These are phyloP conservation scores for Galeopsis tetrahit DNA, from an alignment of 257 asterid genomes.

Conservation along the genomic window DNA sequence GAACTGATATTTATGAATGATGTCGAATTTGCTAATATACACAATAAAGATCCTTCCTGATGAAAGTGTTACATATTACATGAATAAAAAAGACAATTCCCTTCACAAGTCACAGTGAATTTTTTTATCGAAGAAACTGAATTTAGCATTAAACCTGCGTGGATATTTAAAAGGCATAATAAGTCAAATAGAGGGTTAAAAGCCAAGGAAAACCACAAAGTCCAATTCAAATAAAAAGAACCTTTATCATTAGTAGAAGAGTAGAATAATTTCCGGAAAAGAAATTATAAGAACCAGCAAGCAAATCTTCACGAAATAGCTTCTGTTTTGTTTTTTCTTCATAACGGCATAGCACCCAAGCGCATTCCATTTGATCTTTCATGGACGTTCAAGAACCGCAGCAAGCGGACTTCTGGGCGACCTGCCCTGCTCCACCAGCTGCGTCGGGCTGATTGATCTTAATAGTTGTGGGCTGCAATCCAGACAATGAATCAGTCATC, in stretches of 20 bases:
- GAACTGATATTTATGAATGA: not conserved
- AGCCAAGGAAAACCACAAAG: conserved; percentile 25
- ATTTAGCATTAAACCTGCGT: conserved; percentile 16
- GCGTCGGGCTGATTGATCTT: conserved; percentile 67
- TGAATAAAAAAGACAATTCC: conserved; percentile 5
- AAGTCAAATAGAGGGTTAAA: conserved; percentile 28
- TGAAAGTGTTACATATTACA: conserved; percentile 3
- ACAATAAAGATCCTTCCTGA: not conserved
- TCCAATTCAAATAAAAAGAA: conserved; percentile 37
- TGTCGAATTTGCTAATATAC: not conserved
- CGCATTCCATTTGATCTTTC: conserved; percentile 9
- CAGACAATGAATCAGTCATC: not conserved
- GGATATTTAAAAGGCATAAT: conserved; percentile 12
- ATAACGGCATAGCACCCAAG: conserved; percentile 9
- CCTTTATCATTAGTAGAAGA: conserved; percentile 47
- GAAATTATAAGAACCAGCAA: conserved; percentile 34
- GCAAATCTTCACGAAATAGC: conserved; percentile 39
- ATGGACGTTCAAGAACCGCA: conserved; percentile 61
- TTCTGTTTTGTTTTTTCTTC: conserved; percentile 10
- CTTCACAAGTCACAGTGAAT: conserved; percentile 3
- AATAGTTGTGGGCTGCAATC: conserved; percentile 69
- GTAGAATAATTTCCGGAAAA: conserved; percentile 44
- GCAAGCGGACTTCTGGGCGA: conserved; percentile 73
- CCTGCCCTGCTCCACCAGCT: conserved; percentile 48
- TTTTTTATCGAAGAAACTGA: not conserved